Conservation (phyloP, 371 early-diverging fungal genomes). For the Actinomortierella ambigua region DNA sequence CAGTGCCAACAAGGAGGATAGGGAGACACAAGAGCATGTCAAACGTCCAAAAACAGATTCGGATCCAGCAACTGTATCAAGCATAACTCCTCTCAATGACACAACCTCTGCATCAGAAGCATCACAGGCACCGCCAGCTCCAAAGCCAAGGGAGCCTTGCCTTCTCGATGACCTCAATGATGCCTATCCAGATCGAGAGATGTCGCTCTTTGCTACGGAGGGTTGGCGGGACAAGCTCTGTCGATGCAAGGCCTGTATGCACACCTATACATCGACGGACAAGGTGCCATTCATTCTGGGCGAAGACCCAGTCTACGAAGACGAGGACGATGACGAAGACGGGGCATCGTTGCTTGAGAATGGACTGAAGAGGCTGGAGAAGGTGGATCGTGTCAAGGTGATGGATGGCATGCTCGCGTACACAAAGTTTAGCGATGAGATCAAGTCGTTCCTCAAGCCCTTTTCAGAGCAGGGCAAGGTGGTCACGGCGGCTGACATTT, state of each 20-base stretch:
- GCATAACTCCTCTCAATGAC: not conserved
- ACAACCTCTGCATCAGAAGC: not conserved
- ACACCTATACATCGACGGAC: slow-evolving; percentile 14
- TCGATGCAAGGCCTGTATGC: slow-evolving; percentile 37
- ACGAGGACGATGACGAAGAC: slow-evolving; percentile 55
- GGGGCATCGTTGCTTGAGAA: slow-evolving; percentile 75
- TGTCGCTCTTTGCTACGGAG: slow-evolving; percentile 41
- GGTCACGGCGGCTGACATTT: slow-evolving; percentile 78
- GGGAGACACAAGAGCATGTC: slow-evolving; percentile 10
- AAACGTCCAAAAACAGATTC: slow-evolving; percentile 6
- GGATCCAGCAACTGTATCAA: not conserved
- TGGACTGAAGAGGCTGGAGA: slow-evolving; percentile 74
- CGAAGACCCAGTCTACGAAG: slow-evolving; percentile 50
- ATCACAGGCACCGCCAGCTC: not conserved
- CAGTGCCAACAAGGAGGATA: slow-evolving; percentile 12
- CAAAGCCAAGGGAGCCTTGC: slow-evolving; percentile 1
- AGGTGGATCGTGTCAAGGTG: slow-evolving; percentile 74
- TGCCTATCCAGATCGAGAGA: slow-evolving; percentile 25
- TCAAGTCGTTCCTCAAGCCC: slow-evolving; percentile 67
- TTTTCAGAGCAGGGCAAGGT: slow-evolving; percentile 76
- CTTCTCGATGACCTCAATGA: slow-evolving; percentile 50
- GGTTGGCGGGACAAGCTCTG: slow-evolving; percentile 48
- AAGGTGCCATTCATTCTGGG: slow-evolving; percentile 49
- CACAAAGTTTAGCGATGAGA: slow-evolving; percentile 53
- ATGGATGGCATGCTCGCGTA: slow-evolving; percentile 72